These are phyloP conservation scores for Cryptosporidium sp. DNA, from an alignment of 169 alveolate species.

Conservation along the genomic window DNA sequence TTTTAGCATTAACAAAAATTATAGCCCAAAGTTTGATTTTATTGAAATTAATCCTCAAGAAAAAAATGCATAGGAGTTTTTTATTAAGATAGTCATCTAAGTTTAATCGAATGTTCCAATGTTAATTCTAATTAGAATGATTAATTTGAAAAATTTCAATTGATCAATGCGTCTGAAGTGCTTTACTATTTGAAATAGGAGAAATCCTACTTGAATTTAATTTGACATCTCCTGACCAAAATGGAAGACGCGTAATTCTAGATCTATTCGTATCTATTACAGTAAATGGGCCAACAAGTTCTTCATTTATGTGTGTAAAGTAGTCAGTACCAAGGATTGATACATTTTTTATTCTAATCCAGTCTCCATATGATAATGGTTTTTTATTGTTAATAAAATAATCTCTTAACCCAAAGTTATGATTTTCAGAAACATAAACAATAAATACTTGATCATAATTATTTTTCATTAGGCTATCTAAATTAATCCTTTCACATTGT, in stretches of 20 bases:
- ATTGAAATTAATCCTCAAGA: too few species aligned
- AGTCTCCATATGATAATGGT: conserved; percentile 54
- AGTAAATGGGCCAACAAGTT: conserved; percentile 58
- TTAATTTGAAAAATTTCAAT: too few species aligned
- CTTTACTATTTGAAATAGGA: conserved; percentile 37
- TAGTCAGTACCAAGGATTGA: conserved; percentile 19
- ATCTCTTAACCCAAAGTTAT: conserved; percentile 50
- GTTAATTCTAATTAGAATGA: background rate
- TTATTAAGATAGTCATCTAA: too few species aligned
- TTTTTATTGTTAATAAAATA: conserved; percentile 34
- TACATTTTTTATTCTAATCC: conserved; percentile 67
- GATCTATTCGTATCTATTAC: conserved; percentile 61
- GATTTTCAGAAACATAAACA: conserved; percentile 21
- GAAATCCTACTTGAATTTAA: conserved; percentile 34
- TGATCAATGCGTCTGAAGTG: background rate
- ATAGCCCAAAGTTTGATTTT: background rate
- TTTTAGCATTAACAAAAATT: too few species aligned
- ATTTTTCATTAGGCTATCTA: background rate
- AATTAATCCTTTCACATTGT: conserved; percentile 13
- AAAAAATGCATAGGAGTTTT: too few species aligned
- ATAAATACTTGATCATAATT: conserved; percentile 22
- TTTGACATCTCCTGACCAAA: conserved; percentile 75
- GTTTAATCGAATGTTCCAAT: background rate
- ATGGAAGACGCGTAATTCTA: conserved; percentile 72
- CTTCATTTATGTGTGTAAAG: conserved; percentile 23